Conservation (phyloP, 106 monocot genomes). For the Xerophyta viscosa region DNA sequence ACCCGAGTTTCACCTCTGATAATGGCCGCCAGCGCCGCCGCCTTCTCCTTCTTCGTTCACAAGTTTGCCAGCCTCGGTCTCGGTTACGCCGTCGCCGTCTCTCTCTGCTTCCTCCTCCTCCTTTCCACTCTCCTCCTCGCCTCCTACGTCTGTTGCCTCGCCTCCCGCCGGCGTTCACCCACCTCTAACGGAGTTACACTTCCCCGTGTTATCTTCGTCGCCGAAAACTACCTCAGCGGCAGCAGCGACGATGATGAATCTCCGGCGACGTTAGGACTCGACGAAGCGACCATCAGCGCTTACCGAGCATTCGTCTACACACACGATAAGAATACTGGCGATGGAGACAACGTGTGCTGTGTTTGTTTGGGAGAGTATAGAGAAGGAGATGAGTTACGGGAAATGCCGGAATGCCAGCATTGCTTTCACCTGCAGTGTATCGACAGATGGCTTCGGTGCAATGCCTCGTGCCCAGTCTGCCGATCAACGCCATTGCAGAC, state of each 20-base stretch:
- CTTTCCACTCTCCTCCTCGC: conserved; percentile 45
- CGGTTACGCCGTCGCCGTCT: conserved; percentile 59
- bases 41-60: conserved; percentile 22
- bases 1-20: conserved; percentile 1
- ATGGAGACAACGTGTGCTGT: conserved; percentile 7
- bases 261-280: conserved; percentile 23
- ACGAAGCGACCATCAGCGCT: conserved; percentile 34
- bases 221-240: conserved; percentile 39
- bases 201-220: conserved; percentile 50
- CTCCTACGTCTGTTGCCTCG: conserved; percentile 51
- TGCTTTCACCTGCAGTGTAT: too few relatives aligned
- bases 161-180: neutral
- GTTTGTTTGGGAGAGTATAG: conserved; percentile 7
- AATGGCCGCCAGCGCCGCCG: conserved; percentile 2
- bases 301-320: conserved; percentile 50
- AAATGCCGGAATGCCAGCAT: too few relatives aligned
- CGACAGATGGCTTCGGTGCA: too few relatives aligned
- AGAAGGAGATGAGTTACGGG: too few relatives aligned
- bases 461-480: too few relatives aligned
- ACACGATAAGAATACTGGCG: conserved; percentile 4
- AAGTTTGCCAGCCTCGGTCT: conserved; percentile 35
- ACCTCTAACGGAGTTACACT: conserved; percentile 13
- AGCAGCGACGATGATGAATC: conserved; percentile 1
- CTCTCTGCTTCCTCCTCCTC: conserved; percentile 44
- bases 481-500: too few relatives aligned